Base-by-base conservation (phyloP, 2,329 filamentous ascomycete species). In the Annulohypoxylon truncatum region DNA sequence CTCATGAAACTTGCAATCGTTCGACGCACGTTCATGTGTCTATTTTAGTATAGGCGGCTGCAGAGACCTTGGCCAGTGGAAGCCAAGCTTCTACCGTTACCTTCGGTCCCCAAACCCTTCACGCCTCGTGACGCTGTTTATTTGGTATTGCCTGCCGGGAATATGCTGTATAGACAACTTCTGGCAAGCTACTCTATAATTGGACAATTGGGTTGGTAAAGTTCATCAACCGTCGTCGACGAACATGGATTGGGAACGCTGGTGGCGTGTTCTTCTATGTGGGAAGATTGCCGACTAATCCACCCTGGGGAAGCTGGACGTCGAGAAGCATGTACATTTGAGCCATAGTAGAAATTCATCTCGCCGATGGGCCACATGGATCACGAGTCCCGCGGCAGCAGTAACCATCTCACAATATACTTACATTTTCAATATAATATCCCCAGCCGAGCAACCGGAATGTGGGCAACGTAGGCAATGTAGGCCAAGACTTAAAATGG, bases 241-340 rank as follows among this genome's bases (percentile, higher is more conserved):
- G 26, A 40, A 38, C 47, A 62, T 52, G 47, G 40, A 63, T 61
- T 57, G 61, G 58, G 18, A 59, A 61, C 44, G 24, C 56, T 61
- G 60, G 48, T 69, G 64, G 57, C 67, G 56, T 66, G 61, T 63
- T 59, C 58, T 51, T 58, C 53, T 51, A 44, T 40, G 55, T 65
- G 64, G 64, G 64, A 47, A 65, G 40, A 29, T 58, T 48, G 55
- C 46, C 46, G 18, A 38, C 13, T 47, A 55, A 50, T 56, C 55
- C 13, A 44, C 38, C 20, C 47, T 22, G 28, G 18, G 50, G 20
- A 29, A 48, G 44, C 29, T 28, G 15, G 26, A 9, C 15, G 38
- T 28, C 28, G 20, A 50, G 48, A 22, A 20, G 44, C 29, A 28
- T 48, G 24, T 28, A 48, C 22, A 28, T 15, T 15, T 48, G 44